A percentile compares a stretch with the other conserved stretches of the same genome.
Conservation (phyloP, 345 rosid species). For the Cardamine chenopodiifolia region DNA sequence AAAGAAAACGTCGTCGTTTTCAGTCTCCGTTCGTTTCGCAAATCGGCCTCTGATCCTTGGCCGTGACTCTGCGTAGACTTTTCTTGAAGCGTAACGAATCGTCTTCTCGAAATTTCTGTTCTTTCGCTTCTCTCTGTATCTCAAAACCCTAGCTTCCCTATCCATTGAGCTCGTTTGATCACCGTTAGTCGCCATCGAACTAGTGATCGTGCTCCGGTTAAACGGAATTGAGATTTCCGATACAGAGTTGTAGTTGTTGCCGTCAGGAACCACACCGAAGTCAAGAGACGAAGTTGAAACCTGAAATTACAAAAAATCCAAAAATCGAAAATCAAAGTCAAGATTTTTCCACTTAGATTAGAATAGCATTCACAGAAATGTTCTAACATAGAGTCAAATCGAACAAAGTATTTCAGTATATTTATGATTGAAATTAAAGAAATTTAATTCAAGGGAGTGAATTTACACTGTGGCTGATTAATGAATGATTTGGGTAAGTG, state of each 20-base stretch:
- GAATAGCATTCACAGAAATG: too few relatives aligned
- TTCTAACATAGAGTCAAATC: too few relatives aligned
- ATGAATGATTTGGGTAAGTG: constrained; percentile 50
- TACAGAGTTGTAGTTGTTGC: constrained; percentile 47
- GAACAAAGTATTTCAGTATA: too few relatives aligned
- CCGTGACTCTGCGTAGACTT: constrained; percentile 93
- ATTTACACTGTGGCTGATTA: constrained; percentile 59
- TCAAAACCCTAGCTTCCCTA: constrained; percentile 84
- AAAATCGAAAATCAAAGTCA: neutral
- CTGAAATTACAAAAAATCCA: constrained; percentile 41
- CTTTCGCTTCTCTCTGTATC: constrained; percentile 98
- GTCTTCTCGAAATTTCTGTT: constrained; percentile 96
- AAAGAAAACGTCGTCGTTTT: constrained; percentile 44
- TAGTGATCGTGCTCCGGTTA: constrained; percentile 43
- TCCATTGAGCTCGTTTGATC: constrained; percentile 44
- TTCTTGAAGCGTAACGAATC: constrained; percentile 87
- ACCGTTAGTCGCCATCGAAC: constrained; percentile 25
- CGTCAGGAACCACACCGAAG: constrained; percentile 89
- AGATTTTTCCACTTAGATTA: too few relatives aligned
- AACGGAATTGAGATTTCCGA: constrained; percentile 69
- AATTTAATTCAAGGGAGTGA: neutral
- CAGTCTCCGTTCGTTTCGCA: constrained; percentile 71
- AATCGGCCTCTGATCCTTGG: constrained; percentile 95
- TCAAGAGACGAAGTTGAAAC: constrained; percentile 83
- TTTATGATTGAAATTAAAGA: neutral